Evolutionary conservation across 23 red algal genomes (phyloP).

Genomic region (Gracilariopsis chorda): DNA sequence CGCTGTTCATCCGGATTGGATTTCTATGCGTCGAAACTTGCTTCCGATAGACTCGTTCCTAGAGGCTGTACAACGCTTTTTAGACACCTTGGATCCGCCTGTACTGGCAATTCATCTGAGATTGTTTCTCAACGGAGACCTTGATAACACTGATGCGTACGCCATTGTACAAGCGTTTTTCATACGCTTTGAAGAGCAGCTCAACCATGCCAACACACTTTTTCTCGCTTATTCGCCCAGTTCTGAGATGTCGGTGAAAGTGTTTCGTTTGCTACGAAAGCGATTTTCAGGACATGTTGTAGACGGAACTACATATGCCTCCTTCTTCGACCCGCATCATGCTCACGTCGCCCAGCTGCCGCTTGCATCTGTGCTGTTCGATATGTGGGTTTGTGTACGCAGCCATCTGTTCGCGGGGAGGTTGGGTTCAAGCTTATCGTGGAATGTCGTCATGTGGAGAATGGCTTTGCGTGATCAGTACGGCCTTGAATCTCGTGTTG

Average conservation of each 20-base stretch:
- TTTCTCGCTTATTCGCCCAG: constrained; percentile 42
- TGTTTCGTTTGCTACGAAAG: neutral
- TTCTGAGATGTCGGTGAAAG: neutral
- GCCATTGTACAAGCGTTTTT: neutral
- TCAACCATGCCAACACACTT: neutral
- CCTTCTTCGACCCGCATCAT: neutral
- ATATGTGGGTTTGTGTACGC: constrained; percentile 39
- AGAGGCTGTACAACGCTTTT: neutral
- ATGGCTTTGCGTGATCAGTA: neutral
- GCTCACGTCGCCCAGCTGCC: neutral
- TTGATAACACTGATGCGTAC: neutral
- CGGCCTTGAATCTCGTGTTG: neutral
- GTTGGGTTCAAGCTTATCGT: constrained; percentile 38
- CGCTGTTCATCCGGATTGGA: neutral
- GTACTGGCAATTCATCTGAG: constrained; percentile 21
- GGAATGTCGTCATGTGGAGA: constrained; percentile 28
- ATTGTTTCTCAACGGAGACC: constrained; percentile 39
- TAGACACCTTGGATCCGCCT: neutral
- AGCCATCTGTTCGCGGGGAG: constrained; percentile 13
- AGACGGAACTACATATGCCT: neutral
- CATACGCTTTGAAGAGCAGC: neutral
- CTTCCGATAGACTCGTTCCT: constrained; percentile 8
- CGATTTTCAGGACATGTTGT: constrained; percentile 1
- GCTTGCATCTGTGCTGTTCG: neutral
- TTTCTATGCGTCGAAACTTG: neutral